Percentiles rank a stretch among this genome's conserved stretches.
Conservation (phyloP, 345 rosid genomes). For the Nephelium lappaceum region DNA sequence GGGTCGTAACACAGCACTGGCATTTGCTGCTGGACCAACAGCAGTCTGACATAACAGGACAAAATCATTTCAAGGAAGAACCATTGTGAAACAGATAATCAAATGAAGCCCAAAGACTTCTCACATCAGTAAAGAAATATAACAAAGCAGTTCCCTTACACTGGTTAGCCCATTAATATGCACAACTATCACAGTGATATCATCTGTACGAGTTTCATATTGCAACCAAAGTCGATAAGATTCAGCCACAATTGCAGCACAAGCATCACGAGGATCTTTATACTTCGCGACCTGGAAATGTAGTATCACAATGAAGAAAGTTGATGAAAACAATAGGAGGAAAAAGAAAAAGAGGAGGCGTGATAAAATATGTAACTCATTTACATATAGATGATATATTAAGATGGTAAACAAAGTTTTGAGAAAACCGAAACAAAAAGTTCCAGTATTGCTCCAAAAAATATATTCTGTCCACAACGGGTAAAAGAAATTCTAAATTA, state of each 20-base stretch:
- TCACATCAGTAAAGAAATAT: not conserved
- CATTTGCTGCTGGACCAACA: conserved; percentile 45
- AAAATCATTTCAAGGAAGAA: conserved; percentile 4
- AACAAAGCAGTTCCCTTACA: conserved; percentile 47
- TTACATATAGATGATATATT: not conserved
- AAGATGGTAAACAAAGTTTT: not conserved
- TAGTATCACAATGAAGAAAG: conserved; percentile 3
- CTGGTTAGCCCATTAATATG: conserved; percentile 75
- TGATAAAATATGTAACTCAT: conserved; percentile 6
- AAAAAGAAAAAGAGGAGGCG: not conserved
- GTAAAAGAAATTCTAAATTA: not conserved
- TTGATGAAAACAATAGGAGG: not conserved
- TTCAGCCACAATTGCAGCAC: conserved; percentile 99
- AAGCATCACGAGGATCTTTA: conserved; percentile 98
- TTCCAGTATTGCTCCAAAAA: not conserved
- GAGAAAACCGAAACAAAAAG: not conserved
- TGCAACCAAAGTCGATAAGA: conserved; percentile 98
- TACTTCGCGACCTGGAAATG: conserved; percentile 82
- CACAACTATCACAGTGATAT: conserved; percentile 92
- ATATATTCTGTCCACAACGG: not conserved
- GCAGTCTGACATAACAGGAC: conserved; percentile 49
- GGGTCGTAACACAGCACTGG: conserved; percentile 45
- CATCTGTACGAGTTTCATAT: conserved; percentile 99
- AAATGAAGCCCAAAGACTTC: conserved; percentile 10
- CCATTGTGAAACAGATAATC: conserved; percentile 23